phyloP scores from a whole-genome alignment of 1,284 basidiomycete genomes.

The Boletus mariae region DNA sequence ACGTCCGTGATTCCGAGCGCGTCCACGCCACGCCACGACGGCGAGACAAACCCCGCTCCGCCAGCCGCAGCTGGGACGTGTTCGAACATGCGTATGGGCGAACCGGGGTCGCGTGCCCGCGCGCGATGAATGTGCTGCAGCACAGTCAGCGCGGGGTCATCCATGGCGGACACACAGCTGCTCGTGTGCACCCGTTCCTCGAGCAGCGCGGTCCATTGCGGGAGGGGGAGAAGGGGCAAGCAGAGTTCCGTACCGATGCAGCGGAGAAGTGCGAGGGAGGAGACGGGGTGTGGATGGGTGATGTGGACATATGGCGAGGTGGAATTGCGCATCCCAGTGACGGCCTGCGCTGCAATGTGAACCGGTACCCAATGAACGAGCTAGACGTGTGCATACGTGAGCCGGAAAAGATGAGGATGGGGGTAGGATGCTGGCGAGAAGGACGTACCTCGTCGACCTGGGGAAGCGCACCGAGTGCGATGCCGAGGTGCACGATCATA shows the following conservation, averaged over 20 bases:
- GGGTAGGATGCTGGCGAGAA: background rate
- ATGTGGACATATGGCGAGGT: background rate
- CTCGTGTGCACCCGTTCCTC: background rate
- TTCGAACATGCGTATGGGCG: background rate
- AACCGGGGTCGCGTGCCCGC: background rate
- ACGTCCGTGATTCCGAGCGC: background rate
- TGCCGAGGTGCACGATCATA: conserved; percentile 25
- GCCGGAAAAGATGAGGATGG: background rate
- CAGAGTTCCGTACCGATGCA: background rate
- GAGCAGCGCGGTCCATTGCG: background rate
- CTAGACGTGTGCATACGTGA: conserved; percentile 8
- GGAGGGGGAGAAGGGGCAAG: background rate
- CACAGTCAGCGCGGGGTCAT: background rate
- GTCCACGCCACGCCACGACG: background rate
- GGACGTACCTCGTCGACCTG: conserved; percentile 19
- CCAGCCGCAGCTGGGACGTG: background rate
- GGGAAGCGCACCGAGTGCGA: background rate
- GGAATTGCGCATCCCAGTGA: background rate
- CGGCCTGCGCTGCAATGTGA: background rate
- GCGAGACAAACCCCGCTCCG: background rate
- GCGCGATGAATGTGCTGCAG: background rate
- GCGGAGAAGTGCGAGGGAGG: background rate
- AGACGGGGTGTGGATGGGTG: background rate
- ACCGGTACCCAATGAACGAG: conserved; percentile 19
- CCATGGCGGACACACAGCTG: background rate